Percentiles rank a stretch among this genome's conserved stretches.
These are phyloP conservation scores for Pycnococcus provasolii DNA, from an alignment of 139 green algal genomes.

Conservation along the genomic window DNA sequence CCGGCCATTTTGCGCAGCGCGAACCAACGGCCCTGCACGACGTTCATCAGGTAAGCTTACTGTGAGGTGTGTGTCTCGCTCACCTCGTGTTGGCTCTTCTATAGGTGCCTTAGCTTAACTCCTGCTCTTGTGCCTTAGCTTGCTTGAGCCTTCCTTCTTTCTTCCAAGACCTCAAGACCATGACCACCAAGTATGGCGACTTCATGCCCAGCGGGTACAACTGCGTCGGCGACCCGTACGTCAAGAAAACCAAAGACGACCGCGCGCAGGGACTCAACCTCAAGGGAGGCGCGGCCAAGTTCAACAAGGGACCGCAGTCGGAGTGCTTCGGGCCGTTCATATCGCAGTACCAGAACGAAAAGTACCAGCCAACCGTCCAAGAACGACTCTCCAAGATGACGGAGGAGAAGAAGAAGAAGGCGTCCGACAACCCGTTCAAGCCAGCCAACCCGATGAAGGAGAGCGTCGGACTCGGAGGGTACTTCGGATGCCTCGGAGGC, in stretches of 20 bases:
- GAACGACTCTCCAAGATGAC: background rate
- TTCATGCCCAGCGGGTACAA: constrained; percentile 32
- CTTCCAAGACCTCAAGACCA: background rate
- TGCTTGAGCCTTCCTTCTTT: no score
- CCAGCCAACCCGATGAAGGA: constrained; percentile 47
- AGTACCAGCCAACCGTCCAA: background rate
- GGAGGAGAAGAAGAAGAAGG: constrained; percentile 30
- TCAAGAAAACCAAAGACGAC: constrained; percentile 17
- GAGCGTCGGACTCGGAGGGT: constrained; percentile 33
- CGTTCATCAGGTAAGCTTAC: no score
- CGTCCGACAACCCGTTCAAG: constrained; percentile 43
- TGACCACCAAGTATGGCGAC: constrained; percentile 34
- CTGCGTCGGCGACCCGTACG: constrained; percentile 22
- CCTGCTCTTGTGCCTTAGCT: no score
- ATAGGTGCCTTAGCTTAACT: no score
- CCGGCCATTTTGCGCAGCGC: no score
- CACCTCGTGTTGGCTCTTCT: no score
- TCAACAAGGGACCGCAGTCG: constrained; percentile 27
- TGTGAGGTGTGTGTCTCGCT: no score
- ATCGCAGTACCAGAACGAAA: constrained; percentile 26
- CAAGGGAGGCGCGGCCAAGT: constrained; percentile 28
- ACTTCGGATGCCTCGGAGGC: constrained; percentile 17
- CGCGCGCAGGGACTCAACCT: constrained; percentile 17
- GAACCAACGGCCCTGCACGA: no score
- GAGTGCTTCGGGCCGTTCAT: constrained; percentile 26